Conservation (phyloP, 176 grass and related monocot genomes). For the Melocanna baccifera region DNA sequence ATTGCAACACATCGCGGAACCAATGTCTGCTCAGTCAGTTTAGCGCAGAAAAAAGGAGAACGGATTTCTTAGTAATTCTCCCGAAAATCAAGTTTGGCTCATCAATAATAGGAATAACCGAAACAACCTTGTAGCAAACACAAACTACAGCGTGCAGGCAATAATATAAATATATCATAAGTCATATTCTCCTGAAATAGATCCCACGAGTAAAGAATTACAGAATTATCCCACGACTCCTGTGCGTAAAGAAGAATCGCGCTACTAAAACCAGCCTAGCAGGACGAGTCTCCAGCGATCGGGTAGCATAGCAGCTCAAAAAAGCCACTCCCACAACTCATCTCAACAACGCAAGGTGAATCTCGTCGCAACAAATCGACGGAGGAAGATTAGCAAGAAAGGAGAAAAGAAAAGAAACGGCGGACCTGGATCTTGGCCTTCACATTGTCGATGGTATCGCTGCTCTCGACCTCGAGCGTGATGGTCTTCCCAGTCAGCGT, state of each 20-base stretch:
- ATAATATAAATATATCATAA: no score
- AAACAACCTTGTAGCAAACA: not conserved
- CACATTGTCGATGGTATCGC: conserved; percentile 94
- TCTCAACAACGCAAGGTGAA: no score
- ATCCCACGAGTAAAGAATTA: no score
- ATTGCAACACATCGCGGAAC: not conserved
- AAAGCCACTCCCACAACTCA: no score
- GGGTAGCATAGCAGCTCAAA: no score
- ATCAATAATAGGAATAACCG: not conserved
- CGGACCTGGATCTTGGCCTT: conserved; percentile 89
- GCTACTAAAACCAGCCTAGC: no score
- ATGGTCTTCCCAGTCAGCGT: conserved; percentile 92
- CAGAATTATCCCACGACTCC: not conserved
- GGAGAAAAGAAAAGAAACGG: no score
- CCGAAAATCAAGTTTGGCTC: not conserved
- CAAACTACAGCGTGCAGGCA: not conserved
- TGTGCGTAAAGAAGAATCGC: not conserved
- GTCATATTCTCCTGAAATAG: not conserved
- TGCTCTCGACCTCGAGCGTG: conserved; percentile 99
- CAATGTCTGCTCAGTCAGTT: not conserved
- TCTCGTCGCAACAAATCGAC: no score
- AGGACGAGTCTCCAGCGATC: no score
- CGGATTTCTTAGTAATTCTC: not conserved
- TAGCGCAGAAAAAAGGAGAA: not conserved
- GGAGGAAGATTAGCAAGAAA: no score